Evolutionary conservation across 306 rosid genomes (phyloP).

Genomic region (Abrus precatorius): DNA sequence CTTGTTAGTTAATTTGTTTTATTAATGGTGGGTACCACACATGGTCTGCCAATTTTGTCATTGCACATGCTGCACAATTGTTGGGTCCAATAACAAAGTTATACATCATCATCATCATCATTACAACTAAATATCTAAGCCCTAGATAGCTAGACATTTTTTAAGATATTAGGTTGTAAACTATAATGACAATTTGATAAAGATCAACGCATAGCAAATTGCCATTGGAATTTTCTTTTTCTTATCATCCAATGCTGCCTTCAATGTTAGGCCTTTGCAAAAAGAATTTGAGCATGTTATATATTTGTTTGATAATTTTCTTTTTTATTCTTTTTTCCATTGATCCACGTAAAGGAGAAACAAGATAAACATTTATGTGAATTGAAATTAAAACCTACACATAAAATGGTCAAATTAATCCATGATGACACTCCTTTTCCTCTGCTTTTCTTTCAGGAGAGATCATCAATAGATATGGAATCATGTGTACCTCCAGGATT

Average conservation of each 20-base stretch:
- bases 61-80: slow-evolving; percentile 64
- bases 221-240: slow-evolving; percentile 10
- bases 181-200: slow-evolving; percentile 38
- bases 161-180: slow-evolving; percentile 43
- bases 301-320: neutral
- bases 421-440: neutral
- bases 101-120: slow-evolving; percentile 52
- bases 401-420: slow-evolving; percentile 19
- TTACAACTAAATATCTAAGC: slow-evolving; percentile 47
- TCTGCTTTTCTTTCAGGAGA: slow-evolving; percentile 51
- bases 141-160: slow-evolving; percentile 27
- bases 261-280: slow-evolving; percentile 3
- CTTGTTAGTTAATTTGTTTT: slow-evolving; percentile 32
- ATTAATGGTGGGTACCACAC: slow-evolving; percentile 58
- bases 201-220: slow-evolving; percentile 22
- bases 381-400: slow-evolving; percentile 10
- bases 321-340: neutral
- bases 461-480: slow-evolving; percentile 73
- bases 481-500: slow-evolving; percentile 95
- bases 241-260: slow-evolving; percentile 12
- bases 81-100: slow-evolving; percentile 60
- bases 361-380: neutral
- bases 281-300: slow-evolving; percentile 11
- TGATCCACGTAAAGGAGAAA: slow-evolving; percentile 7
- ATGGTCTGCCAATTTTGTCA: slow-evolving; percentile 68